phyloP scores from a whole-genome alignment of 306 rosid genomes.

The Quercus aquifolioides region DNA sequence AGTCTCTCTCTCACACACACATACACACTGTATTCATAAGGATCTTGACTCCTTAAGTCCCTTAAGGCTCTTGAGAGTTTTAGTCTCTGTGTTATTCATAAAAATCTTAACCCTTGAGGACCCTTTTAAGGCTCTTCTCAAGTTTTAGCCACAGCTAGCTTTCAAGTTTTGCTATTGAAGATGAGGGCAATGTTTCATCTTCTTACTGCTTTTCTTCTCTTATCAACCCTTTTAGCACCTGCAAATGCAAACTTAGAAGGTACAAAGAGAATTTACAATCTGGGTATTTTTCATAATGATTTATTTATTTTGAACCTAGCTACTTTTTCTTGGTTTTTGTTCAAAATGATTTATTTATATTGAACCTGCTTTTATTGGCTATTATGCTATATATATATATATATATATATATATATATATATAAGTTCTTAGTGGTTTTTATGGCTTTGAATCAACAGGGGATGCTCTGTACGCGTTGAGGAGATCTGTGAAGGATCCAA shows the following conservation, averaged over 20 bases:
- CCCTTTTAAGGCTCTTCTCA: conserved; percentile 3
- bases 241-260: conserved; percentile 72
- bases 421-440: background rate
- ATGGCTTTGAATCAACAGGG: conserved; percentile 38
- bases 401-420: too few species aligned
- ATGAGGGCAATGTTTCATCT: conserved; percentile 27
- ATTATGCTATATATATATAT: background rate
- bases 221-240: conserved; percentile 24
- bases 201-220: conserved; percentile 29
- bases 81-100: background rate
- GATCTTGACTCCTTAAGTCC: background rate
- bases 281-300: background rate
- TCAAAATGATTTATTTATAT: background rate
- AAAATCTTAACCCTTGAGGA: background rate
- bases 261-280: conserved; percentile 7
- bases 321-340: background rate
- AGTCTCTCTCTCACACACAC: background rate
- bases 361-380: background rate
- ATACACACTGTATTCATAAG: background rate
- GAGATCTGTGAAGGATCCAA: conserved; percentile 70
- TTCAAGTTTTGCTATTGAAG: conserved; percentile 38
- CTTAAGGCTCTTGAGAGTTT: conserved; percentile 5
- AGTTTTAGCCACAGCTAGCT: conserved; percentile 11
- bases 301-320: background rate
- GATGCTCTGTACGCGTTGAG: conserved; percentile 83